These are phyloP conservation scores for Dimargaris verticillata DNA, from an alignment of 192 early-diverging fungal species.

Conservation along the genomic window DNA sequence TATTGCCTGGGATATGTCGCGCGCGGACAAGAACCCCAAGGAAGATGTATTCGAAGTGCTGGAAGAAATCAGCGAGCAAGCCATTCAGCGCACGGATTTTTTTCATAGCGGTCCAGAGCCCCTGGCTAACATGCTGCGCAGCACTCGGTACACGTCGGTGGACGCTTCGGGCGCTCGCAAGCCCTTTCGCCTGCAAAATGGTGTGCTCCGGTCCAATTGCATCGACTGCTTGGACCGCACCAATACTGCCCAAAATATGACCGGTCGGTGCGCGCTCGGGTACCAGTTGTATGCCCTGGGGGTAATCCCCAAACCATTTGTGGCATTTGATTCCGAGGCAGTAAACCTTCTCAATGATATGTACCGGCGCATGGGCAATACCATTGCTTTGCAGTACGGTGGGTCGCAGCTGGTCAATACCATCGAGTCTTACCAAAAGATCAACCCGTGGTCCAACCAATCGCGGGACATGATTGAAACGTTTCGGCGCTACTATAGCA, in stretches of 20 bases:
- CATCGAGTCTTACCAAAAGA: slow-evolving; percentile 92
- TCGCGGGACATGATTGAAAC: slow-evolving; percentile 93
- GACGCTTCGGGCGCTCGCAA: slow-evolving; percentile 13
- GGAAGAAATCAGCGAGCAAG: slow-evolving; percentile 76
- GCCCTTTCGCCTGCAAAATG: slow-evolving; percentile 43
- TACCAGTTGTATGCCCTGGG: slow-evolving; percentile 86
- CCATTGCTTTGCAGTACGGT: slow-evolving; percentile 88
- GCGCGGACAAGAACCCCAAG: slow-evolving; percentile 76
- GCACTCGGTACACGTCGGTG: slow-evolving; percentile 7
- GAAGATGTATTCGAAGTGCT: slow-evolving; percentile 81
- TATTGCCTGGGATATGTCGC: slow-evolving; percentile 95
- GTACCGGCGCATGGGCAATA: slow-evolving; percentile 97
- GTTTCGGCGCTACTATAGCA: slow-evolving; percentile 79
- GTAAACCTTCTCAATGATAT: slow-evolving; percentile 86
- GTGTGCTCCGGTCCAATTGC: slow-evolving; percentile 88
- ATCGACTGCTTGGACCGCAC: slow-evolving; percentile 97
- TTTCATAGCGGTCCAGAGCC: slow-evolving; percentile 81
- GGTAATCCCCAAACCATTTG: slow-evolving; percentile 49
- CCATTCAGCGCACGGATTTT: slow-evolving; percentile 70
- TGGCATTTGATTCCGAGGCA: slow-evolving; percentile 87
- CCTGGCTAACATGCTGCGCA: slow-evolving; percentile 3
- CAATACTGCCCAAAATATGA: slow-evolving; percentile 90
- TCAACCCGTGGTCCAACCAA: slow-evolving; percentile 86
- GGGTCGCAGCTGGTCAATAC: slow-evolving; percentile 97
- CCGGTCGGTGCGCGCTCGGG: slow-evolving; percentile 84